These are phyloP conservation scores for Ophiorrhiza pumila DNA, from an alignment of 257 asterid species.

Conservation along the genomic window DNA sequence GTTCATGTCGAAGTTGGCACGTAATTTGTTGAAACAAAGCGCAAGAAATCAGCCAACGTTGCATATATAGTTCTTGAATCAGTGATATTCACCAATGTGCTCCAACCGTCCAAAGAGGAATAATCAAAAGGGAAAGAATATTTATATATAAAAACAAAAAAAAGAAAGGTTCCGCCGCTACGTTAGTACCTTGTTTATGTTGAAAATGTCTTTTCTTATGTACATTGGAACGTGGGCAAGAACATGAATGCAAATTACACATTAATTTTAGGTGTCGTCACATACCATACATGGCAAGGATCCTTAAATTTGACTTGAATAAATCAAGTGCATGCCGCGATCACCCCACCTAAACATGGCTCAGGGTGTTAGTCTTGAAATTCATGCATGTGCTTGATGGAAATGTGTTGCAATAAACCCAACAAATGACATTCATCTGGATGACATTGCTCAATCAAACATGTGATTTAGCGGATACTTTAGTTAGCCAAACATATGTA, in stretches of 20 bases:
- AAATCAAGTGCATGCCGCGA: no score
- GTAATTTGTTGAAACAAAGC: no score
- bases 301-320: neutral
- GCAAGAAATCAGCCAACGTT: no score
- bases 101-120: slow-evolving; percentile 1
- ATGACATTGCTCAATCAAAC: neutral
- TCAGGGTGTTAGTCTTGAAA: neutral
- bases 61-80: neutral
- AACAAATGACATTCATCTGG: neutral
- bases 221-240: neutral
- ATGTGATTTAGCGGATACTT: no score
- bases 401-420: neutral
- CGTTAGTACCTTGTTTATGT: no score
- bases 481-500: no score
- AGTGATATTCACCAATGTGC: neutral
- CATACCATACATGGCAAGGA: neutral
- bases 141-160: neutral
- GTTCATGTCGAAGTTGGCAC: neutral
- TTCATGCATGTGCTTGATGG: neutral
- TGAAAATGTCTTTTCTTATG: no score
- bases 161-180: neutral
- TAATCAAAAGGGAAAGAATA: neutral
- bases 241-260: neutral
- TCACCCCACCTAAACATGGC: neutral
- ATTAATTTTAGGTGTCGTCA: neutral